phyloP scores from a whole-genome alignment of 371 early-diverging fungal genomes.

The Apophysomyces ossiformis region DNA sequence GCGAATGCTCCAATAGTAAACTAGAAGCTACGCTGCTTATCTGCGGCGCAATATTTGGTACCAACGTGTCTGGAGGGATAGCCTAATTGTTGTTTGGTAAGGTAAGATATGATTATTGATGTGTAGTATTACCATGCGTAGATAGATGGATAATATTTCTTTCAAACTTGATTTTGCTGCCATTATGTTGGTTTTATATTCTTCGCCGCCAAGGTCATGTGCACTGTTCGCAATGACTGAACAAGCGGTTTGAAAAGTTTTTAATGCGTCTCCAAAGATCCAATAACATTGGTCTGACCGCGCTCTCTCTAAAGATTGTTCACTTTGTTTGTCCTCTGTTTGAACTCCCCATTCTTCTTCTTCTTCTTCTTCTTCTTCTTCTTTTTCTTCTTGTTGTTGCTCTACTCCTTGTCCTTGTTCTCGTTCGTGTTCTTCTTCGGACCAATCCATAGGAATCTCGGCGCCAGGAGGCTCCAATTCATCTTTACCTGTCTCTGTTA shows the following conservation, averaged over 20 bases:
- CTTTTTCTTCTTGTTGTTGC: too few species aligned
- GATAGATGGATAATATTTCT: constrained; percentile 43
- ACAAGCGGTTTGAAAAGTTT: constrained; percentile 38
- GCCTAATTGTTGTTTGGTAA: constrained; percentile 16
- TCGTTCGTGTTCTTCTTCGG: background rate
- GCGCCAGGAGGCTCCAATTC: too few species aligned
- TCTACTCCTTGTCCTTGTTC: background rate
- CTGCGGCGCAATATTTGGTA: constrained; percentile 27
- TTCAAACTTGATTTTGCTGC: constrained; percentile 39
- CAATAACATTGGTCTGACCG: constrained; percentile 49
- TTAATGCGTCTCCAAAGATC: constrained; percentile 52
- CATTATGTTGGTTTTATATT: constrained; percentile 20
- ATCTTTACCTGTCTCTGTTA: too few species aligned
- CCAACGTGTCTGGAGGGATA: constrained; percentile 42
- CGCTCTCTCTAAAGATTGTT: constrained; percentile 8
- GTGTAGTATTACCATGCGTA: constrained; percentile 35
- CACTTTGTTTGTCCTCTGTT: too few species aligned
- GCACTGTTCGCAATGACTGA: constrained; percentile 5
- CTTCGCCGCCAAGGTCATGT: constrained; percentile 17
- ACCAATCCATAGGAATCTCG: background rate
- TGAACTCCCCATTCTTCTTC: background rate
- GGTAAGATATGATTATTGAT: background rate
- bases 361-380: background rate
- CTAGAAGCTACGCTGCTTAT: constrained; percentile 28
- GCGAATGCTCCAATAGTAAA: constrained; percentile 14